Evolutionary conservation across 1,284 basidiomycete genomes (phyloP).

Genomic region (Athelia sp.): DNA sequence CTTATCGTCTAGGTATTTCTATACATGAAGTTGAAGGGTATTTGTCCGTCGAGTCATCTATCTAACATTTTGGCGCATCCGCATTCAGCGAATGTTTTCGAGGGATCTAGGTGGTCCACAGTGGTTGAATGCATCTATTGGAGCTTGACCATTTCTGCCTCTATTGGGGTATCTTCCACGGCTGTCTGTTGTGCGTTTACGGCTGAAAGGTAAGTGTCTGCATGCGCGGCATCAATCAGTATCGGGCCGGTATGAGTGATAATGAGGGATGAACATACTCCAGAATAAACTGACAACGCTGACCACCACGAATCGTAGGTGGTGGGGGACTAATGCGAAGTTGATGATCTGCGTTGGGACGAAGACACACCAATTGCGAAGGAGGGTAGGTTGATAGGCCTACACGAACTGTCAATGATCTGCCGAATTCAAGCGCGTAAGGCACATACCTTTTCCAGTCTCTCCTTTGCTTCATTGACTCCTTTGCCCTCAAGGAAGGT

Average conservation of each 20-base stretch:
- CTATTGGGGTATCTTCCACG: too few species aligned
- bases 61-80: too few species aligned
- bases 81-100: too few species aligned
- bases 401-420: slow-evolving; percentile 17
- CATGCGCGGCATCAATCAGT: too few species aligned
- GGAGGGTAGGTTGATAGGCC: slow-evolving; percentile 64
- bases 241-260: slow-evolving; percentile 18
- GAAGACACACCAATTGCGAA: slow-evolving; percentile 73
- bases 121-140: too few species aligned
- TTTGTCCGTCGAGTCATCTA: too few species aligned
- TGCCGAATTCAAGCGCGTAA: neutral
- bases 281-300: slow-evolving; percentile 82
- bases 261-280: slow-evolving; percentile 50
- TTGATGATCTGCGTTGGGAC: slow-evolving; percentile 80
- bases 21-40: too few species aligned
- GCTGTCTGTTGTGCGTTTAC: slow-evolving; percentile 28
- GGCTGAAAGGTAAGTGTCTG: slow-evolving; percentile 46
- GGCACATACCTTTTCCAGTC: slow-evolving; percentile 49
- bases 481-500: slow-evolving; percentile 68
- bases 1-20: too few species aligned
- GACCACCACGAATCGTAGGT: slow-evolving; percentile 74
- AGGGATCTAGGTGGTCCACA: too few species aligned
- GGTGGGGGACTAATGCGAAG: slow-evolving; percentile 74
- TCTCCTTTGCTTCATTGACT: slow-evolving; percentile 44
- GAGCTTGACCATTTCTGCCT: too few species aligned